Base-by-base conservation (phyloP, 306 rosid genomes). In the Vigna hirtella region DNA sequence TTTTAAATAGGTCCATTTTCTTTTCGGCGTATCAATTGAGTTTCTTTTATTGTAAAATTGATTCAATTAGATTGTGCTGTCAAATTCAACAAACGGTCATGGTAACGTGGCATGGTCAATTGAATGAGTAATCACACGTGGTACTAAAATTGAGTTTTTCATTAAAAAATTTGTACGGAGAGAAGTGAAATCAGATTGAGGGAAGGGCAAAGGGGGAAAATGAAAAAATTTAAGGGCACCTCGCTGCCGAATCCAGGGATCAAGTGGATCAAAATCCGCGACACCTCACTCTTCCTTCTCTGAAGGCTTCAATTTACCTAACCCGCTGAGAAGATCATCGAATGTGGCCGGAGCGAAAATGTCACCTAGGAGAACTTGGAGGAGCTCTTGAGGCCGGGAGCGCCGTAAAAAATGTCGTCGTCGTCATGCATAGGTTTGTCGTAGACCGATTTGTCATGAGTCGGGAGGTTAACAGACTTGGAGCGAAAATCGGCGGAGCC, bases 381-480 rank as follows among this genome's bases (percentile, higher is more conserved):
- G 30, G 97, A 77, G 86, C 83, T 89, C 74, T 78, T 90, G 65
- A 93, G 73, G 32, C 96, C 96, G 2, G 96, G 93, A 4, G 91
- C 89, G 58, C 97, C 97, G 43, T 73, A 83, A 10, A 93, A 93
- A 78, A 93, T 85, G 86, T 88, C 98, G 43, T 92, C 96, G 42
- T 92, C 97, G 50, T 89, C 97, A 45, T 94, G 92, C 11, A 94
- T 88, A 0, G 98, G 98, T 58, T 90, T 84, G 63, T 92, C 97
- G 66, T 90, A 94, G 11, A 94, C 90, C 0, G 98, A 97, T 58
- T 88, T 82, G 58, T 92, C 97, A 18, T 77, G 91, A 5, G 84
- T 91, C 7, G 97, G 97, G 5, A 83, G 64, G 76, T 77, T 83
- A 38, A 80, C 43, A 10, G 92, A 74, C 81, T 82, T 80, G 30